Evolutionary conservation across 2,329 filamentous ascomycete species (phyloP), one percentile per base, ranked within the genome.

Genomic region (Neonectria magnoliae): DNA sequence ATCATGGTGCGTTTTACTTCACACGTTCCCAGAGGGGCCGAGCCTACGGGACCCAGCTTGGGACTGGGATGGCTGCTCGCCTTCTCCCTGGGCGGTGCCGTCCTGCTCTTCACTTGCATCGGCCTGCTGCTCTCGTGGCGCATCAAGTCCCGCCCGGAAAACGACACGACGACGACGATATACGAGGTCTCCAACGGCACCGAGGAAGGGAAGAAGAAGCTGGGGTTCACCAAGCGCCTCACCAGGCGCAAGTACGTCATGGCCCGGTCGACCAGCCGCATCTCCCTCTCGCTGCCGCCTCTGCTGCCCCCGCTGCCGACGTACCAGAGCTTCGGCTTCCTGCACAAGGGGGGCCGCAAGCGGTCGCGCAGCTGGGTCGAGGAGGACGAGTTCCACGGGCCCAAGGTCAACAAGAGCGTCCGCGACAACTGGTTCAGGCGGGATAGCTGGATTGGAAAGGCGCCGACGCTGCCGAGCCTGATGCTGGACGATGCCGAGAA

Each of bases 371-470:
- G 79, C 18, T 86, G 83, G 83, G 82, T 85, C 29, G 83, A 85
- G 61, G 84, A 85, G 67, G 83, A 87, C 54, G 80, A 79, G 58
- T 75, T 84, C n/a, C 83, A 85, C 62, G 83, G 84, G 5, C 83
- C 83, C 10, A 78, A 76, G 67, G 72, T 84, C 53, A 77, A 71
- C 41, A 78, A 74, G 63, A 70, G 53, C 48, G 60, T 58, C 60
- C 70, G 71, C 48, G 68, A 75, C 42, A 74, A 70, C 44, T 76
- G 76, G 68, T 70, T 76, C 44, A 69, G 70, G 27, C 72, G 76
- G 18, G 77, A 80, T 47, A 77, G 76, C 52, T 79, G 78, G 76
- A 52, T 78, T 10, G 71, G 75, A 11, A 70, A 73, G 59, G 68
- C 71, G 45, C 79, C 81, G 0, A 82, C 81, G 4, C 64, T 83